A percentile compares a stretch with the other conserved stretches of the same genome.
Conservation (phyloP, 169 alveolate genomes). For the Plasmodium gaboni region DNA sequence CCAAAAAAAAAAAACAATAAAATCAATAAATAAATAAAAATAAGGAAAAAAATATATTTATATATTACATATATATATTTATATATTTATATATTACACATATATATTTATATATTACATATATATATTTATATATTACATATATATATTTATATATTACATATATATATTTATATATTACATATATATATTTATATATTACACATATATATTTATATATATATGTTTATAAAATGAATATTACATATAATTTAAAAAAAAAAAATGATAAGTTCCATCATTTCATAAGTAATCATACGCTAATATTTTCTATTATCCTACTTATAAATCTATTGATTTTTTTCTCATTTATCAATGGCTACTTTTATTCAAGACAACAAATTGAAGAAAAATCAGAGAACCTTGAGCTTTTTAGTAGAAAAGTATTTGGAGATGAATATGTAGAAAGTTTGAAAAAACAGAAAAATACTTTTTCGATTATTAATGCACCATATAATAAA, state of each 20-base stretch:
- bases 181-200: background rate
- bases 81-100: background rate
- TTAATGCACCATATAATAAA: constrained; percentile 78
- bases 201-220: background rate
- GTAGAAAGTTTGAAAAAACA: constrained; percentile 37
- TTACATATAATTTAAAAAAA: constrained; percentile 12
- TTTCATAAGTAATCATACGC: constrained; percentile 25
- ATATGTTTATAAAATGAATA: constrained; percentile 3
- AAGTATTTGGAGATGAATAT: constrained; percentile 69
- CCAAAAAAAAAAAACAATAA: too few species aligned
- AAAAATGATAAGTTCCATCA: constrained; percentile 5
- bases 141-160: background rate
- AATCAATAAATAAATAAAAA: too few species aligned
- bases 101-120: background rate
- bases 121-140: constrained; percentile 8
- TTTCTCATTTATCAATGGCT: constrained; percentile 63
- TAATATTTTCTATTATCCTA: constrained; percentile 30
- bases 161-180: background rate
- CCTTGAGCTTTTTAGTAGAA: constrained; percentile 44
- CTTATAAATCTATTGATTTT: constrained; percentile 31
- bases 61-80: background rate
- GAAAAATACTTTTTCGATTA: constrained; percentile 39
- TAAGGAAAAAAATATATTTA: too few species aligned
- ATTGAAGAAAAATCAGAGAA: constrained; percentile 45
- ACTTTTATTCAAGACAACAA: constrained; percentile 45